phyloP scores from a whole-genome alignment of 2,329 filamentous ascomycete genomes.

The Claviceps africana region DNA sequence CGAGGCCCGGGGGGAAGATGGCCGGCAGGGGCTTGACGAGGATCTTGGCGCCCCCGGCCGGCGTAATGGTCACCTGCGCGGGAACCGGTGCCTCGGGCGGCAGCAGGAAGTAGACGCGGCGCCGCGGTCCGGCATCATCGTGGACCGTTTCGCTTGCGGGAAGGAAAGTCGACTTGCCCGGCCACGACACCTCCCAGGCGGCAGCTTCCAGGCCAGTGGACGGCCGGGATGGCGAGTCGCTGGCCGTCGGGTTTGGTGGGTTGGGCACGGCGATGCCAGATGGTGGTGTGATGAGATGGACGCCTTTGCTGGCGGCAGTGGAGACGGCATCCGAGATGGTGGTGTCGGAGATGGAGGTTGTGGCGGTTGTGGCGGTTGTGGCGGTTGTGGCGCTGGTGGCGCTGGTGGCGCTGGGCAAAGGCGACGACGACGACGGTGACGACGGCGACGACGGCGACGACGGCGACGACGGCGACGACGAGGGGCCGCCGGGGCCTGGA shows the following conservation, averaged over 20 bases:
- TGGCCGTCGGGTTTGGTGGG: not conserved
- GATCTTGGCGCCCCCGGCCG: conserved; percentile 26
- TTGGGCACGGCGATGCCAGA: conserved; percentile 7
- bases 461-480: no score
- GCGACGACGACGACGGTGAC: not conserved
- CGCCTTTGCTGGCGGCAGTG: not conserved
- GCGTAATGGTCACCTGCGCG: conserved; percentile 51
- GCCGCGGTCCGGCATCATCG: conserved; percentile 24
- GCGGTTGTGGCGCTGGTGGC: not conserved
- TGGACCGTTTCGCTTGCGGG: conserved; percentile 35
- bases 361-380: not conserved
- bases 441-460: conserved; percentile 4
- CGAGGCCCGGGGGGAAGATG: conserved; percentile 68
- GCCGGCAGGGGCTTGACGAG: conserved; percentile 69
- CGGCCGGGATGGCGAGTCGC: not conserved
- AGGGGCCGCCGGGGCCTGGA: conserved; percentile 18
- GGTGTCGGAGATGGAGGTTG: not conserved
- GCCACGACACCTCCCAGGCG: conserved; percentile 71
- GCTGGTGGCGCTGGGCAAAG: not conserved
- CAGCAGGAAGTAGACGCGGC: conserved; percentile 68
- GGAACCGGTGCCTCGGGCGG: conserved; percentile 60
- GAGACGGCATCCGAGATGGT: not conserved
- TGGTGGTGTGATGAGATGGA: conserved; percentile 3
- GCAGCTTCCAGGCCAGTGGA: conserved; percentile 9
- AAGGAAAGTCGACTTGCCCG: conserved; percentile 61